phyloP scores from a whole-genome alignment of 805 yeast species.

The Kodamaea hsintzibuensis region DNA sequence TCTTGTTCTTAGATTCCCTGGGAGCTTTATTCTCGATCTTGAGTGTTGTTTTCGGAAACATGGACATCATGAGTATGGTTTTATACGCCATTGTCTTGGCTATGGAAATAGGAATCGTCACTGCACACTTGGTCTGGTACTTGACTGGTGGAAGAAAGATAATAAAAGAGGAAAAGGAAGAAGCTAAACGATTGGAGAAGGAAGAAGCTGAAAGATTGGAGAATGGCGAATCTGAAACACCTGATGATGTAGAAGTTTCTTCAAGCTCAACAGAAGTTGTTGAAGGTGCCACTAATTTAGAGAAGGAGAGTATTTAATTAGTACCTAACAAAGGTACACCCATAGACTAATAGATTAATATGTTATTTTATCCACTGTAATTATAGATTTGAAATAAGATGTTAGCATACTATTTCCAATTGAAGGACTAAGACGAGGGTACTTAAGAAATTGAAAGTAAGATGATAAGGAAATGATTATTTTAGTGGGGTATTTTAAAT shows the following conservation, averaged over 20 bases:
- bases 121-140: conserved; percentile 71
- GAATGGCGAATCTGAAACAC: neutral
- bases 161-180: conserved; percentile 22
- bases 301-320: neutral
- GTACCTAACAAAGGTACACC: neutral
- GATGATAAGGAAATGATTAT: no score
- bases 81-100: conserved; percentile 72
- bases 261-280: neutral
- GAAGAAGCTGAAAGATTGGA: neutral
- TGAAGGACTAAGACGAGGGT: no score
- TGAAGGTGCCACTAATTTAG: neutral
- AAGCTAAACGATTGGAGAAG: no score
- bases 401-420: no score
- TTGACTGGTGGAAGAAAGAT: conserved; percentile 31
- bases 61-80: conserved; percentile 79
- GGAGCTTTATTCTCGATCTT: conserved; percentile 81
- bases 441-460: no score
- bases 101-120: conserved; percentile 75
- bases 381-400: no score
- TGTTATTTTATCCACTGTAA: neutral
- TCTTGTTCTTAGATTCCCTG: conserved; percentile 68
- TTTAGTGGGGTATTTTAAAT: no score
- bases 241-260: neutral
- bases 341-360: conserved; percentile 1
- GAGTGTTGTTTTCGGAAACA: conserved; percentile 51